Conservation (phyloP, 208 protist genomes). For the Trypanosoma mega region DNA sequence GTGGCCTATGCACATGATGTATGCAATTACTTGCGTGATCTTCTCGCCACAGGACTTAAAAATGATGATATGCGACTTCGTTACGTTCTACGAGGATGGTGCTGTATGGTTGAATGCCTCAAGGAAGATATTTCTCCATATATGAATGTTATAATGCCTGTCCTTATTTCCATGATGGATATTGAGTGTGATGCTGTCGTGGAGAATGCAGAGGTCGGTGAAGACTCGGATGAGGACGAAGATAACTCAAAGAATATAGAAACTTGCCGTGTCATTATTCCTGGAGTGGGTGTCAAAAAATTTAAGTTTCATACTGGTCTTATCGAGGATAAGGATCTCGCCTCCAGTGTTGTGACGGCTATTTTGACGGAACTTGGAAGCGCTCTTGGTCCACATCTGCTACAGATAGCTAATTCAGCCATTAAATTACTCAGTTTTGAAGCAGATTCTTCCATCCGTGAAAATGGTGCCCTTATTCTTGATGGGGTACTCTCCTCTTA, state of each 20-base stretch:
- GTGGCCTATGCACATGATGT: constrained; percentile 59
- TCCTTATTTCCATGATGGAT: constrained; percentile 74
- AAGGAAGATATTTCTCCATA: constrained; percentile 71
- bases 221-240: constrained; percentile 50
- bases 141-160: constrained; percentile 63
- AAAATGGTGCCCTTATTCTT: constrained; percentile 74
- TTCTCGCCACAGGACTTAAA: constrained; percentile 32
- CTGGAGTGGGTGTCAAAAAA: constrained; percentile 69
- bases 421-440: constrained; percentile 61
- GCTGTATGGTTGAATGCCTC: constrained; percentile 89
- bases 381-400: constrained; percentile 54
- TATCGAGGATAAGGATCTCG: constrained; percentile 90
- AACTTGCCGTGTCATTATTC: constrained; percentile 62
- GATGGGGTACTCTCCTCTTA: constrained; percentile 61
- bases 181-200: constrained; percentile 72
- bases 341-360: constrained; percentile 62
- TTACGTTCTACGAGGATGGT: constrained; percentile 86
- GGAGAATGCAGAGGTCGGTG: constrained; percentile 58
- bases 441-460: constrained; percentile 61
- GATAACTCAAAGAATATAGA: constrained; percentile 36
- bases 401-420: constrained; percentile 56
- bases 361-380: constrained; percentile 69
- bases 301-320: constrained; percentile 76
- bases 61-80: constrained; percentile 72
- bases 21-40: constrained; percentile 67